Evolutionary conservation across 306 rosid genomes (phyloP).

Genomic region (Dicorynia guianensis): DNA sequence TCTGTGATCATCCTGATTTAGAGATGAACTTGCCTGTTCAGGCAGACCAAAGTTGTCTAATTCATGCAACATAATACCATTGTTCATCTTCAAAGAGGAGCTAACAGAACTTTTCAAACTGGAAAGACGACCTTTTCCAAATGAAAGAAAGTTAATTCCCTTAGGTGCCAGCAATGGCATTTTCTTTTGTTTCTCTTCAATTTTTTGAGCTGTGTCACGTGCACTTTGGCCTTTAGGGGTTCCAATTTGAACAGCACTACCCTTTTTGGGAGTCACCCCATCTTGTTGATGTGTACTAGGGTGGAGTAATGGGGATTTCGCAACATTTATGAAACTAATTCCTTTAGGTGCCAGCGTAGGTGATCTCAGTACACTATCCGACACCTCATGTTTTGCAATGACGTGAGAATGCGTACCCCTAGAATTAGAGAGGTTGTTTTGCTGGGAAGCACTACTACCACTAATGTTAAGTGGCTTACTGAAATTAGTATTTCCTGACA

Average conservation of each 20-base stretch:
- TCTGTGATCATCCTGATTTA: slow-evolving; percentile 33
- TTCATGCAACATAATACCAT: slow-evolving; percentile 33
- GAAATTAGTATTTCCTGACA: slow-evolving; percentile 43
- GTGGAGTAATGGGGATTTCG: slow-evolving; percentile 41
- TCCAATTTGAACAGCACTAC: slow-evolving; percentile 41
- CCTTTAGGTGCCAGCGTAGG: slow-evolving; percentile 55
- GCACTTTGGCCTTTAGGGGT: slow-evolving; percentile 33
- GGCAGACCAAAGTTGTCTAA: slow-evolving; percentile 35
- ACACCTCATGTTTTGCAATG: slow-evolving; percentile 40
- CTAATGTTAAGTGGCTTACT: slow-evolving; percentile 43
- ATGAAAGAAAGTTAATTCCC: slow-evolving; percentile 77
- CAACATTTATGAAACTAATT: slow-evolving; percentile 58
- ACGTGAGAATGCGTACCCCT: slow-evolving; percentile 38
- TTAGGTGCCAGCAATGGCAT: slow-evolving; percentile 53
- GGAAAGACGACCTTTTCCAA: slow-evolving; percentile 58
- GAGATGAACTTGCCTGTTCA: too few relatives aligned
- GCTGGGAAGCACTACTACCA: slow-evolving; percentile 39
- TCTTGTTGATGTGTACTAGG: slow-evolving; percentile 46
- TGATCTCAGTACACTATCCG: slow-evolving; percentile 42
- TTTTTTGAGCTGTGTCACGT: slow-evolving; percentile 37
- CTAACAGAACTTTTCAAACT: slow-evolving; percentile 41
- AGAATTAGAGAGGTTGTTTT: slow-evolving; percentile 39
- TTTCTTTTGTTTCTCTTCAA: slow-evolving; percentile 42
- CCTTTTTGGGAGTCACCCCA: slow-evolving; percentile 40
- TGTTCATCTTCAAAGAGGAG: slow-evolving; percentile 43